A percentile compares a stretch with the other conserved stretches of the same genome.
Conservation (phyloP, 2,329 filamentous ascomycete species). For the Erysiphe pulchra region DNA sequence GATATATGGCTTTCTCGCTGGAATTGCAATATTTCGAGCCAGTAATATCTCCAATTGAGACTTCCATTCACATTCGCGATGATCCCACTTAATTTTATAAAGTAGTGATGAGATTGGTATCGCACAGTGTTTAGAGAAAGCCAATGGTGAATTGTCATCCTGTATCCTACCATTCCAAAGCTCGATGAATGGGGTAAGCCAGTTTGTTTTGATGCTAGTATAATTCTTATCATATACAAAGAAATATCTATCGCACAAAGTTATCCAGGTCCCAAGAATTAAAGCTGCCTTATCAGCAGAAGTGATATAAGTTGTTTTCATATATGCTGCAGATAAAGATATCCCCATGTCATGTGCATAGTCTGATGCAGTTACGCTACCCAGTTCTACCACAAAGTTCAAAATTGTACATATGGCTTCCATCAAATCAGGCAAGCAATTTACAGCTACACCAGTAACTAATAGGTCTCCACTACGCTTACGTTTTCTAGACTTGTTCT, state of each 20-base stretch:
- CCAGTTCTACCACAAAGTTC: conserved; percentile 4
- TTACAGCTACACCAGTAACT: background rate
- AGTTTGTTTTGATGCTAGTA: background rate
- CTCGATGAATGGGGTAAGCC: conserved; percentile 11
- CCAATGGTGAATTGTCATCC: conserved; percentile 1
- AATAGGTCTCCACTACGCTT: conserved; percentile 10
- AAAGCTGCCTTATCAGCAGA: conserved; percentile 10
- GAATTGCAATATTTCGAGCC: conserved; percentile 14
- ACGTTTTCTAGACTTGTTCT: conserved; percentile 5
- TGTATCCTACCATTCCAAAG: conserved; percentile 10
- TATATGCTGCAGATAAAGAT: conserved; percentile 11
- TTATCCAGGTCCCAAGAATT: conserved; percentile 12
- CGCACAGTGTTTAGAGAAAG: conserved; percentile 13
- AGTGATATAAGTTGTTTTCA: conserved; percentile 11
- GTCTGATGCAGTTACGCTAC: conserved; percentile 1
- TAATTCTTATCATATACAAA: background rate
- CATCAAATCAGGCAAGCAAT: conserved; percentile 3
- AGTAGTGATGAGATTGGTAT: conserved; percentile 10
- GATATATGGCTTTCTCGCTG: conserved; percentile 7
- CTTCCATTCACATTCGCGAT: conserved; percentile 4
- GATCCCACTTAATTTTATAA: conserved; percentile 1
- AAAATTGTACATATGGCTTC: conserved; percentile 8
- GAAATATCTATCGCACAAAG: conserved; percentile 6
- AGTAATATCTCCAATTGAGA: conserved; percentile 11
- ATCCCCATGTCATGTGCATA: conserved; percentile 2